Conservation (phyloP, 2,329 filamentous ascomycete species). For the Xylariaceae sp. region DNA sequence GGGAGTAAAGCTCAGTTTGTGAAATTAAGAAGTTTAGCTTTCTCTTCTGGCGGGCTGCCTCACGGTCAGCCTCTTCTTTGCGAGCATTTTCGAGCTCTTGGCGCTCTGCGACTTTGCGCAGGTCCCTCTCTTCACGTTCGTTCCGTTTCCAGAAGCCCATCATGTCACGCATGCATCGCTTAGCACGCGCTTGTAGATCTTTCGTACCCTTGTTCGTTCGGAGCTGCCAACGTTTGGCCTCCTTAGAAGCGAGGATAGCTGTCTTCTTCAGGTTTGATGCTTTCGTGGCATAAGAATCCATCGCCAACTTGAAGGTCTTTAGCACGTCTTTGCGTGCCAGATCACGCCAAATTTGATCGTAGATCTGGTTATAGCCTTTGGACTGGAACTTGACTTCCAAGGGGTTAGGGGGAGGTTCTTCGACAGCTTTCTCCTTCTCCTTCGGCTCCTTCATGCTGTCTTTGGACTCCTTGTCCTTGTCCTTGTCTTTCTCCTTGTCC, state of each 20-base stretch:
- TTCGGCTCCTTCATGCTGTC: slow-evolving; percentile 46
- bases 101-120: slow-evolving; percentile 88
- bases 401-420: slow-evolving; percentile 37
- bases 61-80: slow-evolving; percentile 93
- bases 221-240: slow-evolving; percentile 94
- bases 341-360: slow-evolving; percentile 95
- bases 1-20: slow-evolving; percentile 96
- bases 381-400: slow-evolving; percentile 69
- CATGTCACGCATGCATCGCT: slow-evolving; percentile 99
- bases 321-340: slow-evolving; percentile 89
- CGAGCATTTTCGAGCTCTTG: slow-evolving; percentile 95
- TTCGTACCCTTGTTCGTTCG: slow-evolving; percentile 98
- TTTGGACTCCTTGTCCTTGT: slow-evolving; percentile 38
- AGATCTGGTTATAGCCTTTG: slow-evolving; percentile 93
- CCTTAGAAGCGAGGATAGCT: slow-evolving; percentile 91
- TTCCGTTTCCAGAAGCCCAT: slow-evolving; percentile 99
- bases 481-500: slow-evolving; percentile 44
- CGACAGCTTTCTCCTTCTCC: slow-evolving; percentile 38
- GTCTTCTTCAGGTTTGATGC: slow-evolving; percentile 98
- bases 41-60: slow-evolving; percentile 94
- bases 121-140: slow-evolving; percentile 91
- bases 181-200: slow-evolving; percentile 92
- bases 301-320: slow-evolving; percentile 85
- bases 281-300: slow-evolving; percentile 79
- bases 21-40: slow-evolving; percentile 99